Evolutionary conservation across 2,329 filamentous ascomycete species (phyloP).

Genomic region (Myriosclerotinia duriaeana): DNA sequence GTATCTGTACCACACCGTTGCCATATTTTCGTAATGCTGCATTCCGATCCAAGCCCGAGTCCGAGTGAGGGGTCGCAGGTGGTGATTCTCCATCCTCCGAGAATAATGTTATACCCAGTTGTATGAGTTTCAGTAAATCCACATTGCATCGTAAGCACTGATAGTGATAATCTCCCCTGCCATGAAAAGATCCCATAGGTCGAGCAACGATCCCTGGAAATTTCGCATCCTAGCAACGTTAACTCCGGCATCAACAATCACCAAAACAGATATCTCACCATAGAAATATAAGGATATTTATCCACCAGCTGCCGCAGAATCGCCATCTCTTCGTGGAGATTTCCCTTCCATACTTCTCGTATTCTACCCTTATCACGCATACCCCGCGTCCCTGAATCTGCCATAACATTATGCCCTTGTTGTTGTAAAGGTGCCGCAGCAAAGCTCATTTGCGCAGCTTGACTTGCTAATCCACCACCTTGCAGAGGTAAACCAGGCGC

Average conservation of each 20-base stretch:
- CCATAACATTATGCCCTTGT: slow-evolving; percentile 55
- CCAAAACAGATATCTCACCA: slow-evolving; percentile 59
- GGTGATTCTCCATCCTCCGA: slow-evolving; percentile 86
- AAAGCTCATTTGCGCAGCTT: slow-evolving; percentile 86
- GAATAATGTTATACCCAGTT: slow-evolving; percentile 92
- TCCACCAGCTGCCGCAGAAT: slow-evolving; percentile 79
- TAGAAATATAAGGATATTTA: slow-evolving; percentile 92
- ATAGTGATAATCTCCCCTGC: slow-evolving; percentile 97
- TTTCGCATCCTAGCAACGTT: slow-evolving; percentile 75
- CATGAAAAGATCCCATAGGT: slow-evolving; percentile 90
- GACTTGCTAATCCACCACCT: slow-evolving; percentile 71
- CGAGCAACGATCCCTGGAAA: slow-evolving; percentile 97
- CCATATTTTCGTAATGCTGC: slow-evolving; percentile 46
- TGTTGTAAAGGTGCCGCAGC: slow-evolving; percentile 66
- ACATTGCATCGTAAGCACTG: slow-evolving; percentile 97
- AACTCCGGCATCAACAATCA: slow-evolving; percentile 27
- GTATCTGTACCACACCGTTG: slow-evolving; percentile 55
- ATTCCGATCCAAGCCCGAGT: slow-evolving; percentile 46
- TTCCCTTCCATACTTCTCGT: slow-evolving; percentile 94
- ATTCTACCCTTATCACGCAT: slow-evolving; percentile 73
- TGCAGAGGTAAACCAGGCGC: slow-evolving; percentile 53
- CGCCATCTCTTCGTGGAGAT: slow-evolving; percentile 87
- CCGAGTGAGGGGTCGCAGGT: slow-evolving; percentile 56
- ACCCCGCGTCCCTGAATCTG: slow-evolving; percentile 52
- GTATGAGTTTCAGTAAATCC: slow-evolving; percentile 95